Percentiles rank a stretch among this genome's conserved stretches.
phyloP scores from a whole-genome alignment of 257 asterid genomes.

The Verbena officinalis region DNA sequence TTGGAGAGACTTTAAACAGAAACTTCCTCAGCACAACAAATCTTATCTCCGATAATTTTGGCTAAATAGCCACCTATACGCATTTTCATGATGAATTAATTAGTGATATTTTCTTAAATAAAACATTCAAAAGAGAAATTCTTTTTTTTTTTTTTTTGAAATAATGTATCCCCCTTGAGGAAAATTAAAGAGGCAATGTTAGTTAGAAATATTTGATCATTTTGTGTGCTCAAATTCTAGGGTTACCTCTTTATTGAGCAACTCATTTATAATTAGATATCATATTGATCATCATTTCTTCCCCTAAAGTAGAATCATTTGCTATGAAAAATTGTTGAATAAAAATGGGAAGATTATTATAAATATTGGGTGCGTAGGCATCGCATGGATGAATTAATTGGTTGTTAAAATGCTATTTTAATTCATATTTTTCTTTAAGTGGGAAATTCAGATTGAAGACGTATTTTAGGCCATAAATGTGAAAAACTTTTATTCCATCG shows the following conservation, averaged over 20 bases:
- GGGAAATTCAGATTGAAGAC: conserved; percentile 12
- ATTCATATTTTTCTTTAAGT: background rate
- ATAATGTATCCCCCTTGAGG: no score
- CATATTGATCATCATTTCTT: background rate
- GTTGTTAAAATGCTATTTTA: conserved; percentile 4
- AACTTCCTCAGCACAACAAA: no score
- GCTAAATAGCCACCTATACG: no score
- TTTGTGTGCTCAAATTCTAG: conserved; percentile 1
- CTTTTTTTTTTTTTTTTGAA: no score
- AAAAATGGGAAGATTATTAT: background rate
- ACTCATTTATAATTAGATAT: no score
- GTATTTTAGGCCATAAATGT: background rate
- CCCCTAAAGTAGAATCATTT: conserved; percentile 3
- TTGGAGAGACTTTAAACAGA: no score
- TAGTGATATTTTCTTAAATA: no score
- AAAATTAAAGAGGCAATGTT: no score
- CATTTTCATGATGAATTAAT: no score
- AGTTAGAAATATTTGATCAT: background rate
- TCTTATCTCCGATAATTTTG: no score
- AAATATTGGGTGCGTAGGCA: background rate
- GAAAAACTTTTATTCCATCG: background rate
- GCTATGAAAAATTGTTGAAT: background rate
- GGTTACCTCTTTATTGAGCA: background rate
- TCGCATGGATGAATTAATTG: no score
- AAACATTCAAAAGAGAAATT: no score